Conservation (phyloP, 371 early-diverging fungal species). For the Sporodiniella umbellata region DNA sequence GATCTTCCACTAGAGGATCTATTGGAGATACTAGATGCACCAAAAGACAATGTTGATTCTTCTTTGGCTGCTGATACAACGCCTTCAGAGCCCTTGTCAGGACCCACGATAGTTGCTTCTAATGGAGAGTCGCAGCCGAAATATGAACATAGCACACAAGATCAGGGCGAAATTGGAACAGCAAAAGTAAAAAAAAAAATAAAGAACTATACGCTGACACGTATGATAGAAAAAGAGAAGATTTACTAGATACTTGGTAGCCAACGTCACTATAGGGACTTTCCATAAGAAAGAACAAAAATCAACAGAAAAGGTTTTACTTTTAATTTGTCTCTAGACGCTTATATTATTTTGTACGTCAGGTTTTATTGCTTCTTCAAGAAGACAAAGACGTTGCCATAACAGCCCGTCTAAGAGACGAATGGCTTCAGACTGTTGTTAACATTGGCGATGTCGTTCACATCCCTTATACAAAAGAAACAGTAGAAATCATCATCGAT, state of each 20-base stretch:
- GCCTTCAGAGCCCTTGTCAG: too few species aligned
- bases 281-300: neutral
- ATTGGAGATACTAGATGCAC: neutral
- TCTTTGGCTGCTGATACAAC: neutral
- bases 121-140: too few species aligned
- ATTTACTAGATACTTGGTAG: conserved; percentile 7
- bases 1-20: conserved; percentile 6
- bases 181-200: neutral
- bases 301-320: conserved; percentile 11
- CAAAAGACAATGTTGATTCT: neutral
- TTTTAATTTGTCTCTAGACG: conserved; percentile 4
- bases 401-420: conserved; percentile 33
- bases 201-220: neutral
- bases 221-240: conserved; percentile 3
- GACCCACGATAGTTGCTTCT: too few species aligned
- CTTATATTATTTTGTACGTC: conserved; percentile 13
- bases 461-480: conserved; percentile 24
- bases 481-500: conserved; percentile 42
- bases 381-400: conserved; percentile 11
- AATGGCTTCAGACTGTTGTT: conserved; percentile 43
- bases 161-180: neutral
- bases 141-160: too few species aligned
- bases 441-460: conserved; percentile 53
- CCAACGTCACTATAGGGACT: neutral
- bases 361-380: neutral